Base-by-base conservation (phyloP, 495 filamentous ascomycete species). In the Aspergillus ellipticus region DNA sequence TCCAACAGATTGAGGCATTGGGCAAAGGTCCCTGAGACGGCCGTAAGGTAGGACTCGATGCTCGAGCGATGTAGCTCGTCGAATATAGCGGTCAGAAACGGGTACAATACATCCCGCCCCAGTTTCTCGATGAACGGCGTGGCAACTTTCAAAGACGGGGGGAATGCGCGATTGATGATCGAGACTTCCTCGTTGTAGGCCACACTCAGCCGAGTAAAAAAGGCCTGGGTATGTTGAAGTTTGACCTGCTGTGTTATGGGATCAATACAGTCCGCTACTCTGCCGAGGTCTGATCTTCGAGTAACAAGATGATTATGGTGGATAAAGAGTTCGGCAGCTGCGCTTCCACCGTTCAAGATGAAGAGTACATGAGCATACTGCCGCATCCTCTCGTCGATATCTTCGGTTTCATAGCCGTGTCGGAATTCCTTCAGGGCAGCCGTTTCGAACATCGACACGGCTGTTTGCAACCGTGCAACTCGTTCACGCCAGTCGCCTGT, bases 391-490 rank as follows among this genome's bases (percentile, higher is more conserved):
- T 89, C 91, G 61, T 96, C 87, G 50, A 95, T 83, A 71, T 99
- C 93, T 66, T 86, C 87, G n/a, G 83, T 84, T 67, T 95, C 90
- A 57, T 92, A 91, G 4, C 89, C 95, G 58, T 88, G 88, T 67
- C 96, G 89, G 63, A 97, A 97, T 69, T 97, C 93, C 49, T 87
- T 81, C 49, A 96, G 71, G 7, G 93, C 92, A 3, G 92, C 90
- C 53, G 86, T 92, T 70, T 97, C 92, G 62, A 99, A 97, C 60
- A 93, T 87, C 22, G 80, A 80, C 42, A 87, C 79, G 76, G 94
- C 89, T n/a, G 73, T 74, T 17, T 84, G 78, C 24, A 99, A 71
- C 59, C 85, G 86, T 51, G 85, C 82, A 55, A 87, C 78, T 17
- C 94, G 74, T 57, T 84, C 75, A 52, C 74, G 66, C 82, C 87